Base-by-base conservation (phyloP, 106 monocot species). In the Dendrobium chrysotoxum region DNA sequence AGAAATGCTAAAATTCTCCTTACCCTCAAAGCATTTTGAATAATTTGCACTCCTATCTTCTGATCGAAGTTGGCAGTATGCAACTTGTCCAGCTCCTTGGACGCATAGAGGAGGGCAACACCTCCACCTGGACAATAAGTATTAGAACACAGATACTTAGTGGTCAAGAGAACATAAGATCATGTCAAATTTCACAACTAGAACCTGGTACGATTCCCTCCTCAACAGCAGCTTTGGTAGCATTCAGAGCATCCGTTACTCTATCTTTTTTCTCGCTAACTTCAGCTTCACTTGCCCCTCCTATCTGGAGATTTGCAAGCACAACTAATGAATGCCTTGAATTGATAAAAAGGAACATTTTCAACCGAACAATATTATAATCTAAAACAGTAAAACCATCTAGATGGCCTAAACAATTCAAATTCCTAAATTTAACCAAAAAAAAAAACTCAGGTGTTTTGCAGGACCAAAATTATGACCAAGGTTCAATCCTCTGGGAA, bases 271-370 rank as follows among this genome's bases (percentile, higher is more conserved):
- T 92, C 85, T 92, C 92, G 7, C 88, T 78, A 28, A 92, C 92
- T 86, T 92, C 92, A 53, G 88, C 86, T 85, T 92, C 92, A 75
- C 92, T 92, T 18, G 92, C 92, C 53, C 92, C 92, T 72, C 92
- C 89, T 86, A 90, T 84, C 92, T 92, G 42, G n/a, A 76, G 15
- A 41, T 74, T 74, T 61, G 7, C 3, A 74, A 40, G 13, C 40
- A 74, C 6, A 61, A 75, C 50, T 9, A 28, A 68, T 20, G 45
- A 39, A 53, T 13, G 1, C 28, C 72, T 31, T 18, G 12, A 81
- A 65, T 40, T 20, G 70, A 70, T 16, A 35, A 4, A 6, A 16
- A n/a, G 15, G 13, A 35, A 70, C 64, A 23, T 9, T 23, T 26
- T 65, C 8, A 13, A 50, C 50, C 15, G 15, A 50, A 50, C 50